Conservation (phyloP, 2,329 filamentous ascomycete genomes). For the Tolypocladium cylindrosporum region DNA sequence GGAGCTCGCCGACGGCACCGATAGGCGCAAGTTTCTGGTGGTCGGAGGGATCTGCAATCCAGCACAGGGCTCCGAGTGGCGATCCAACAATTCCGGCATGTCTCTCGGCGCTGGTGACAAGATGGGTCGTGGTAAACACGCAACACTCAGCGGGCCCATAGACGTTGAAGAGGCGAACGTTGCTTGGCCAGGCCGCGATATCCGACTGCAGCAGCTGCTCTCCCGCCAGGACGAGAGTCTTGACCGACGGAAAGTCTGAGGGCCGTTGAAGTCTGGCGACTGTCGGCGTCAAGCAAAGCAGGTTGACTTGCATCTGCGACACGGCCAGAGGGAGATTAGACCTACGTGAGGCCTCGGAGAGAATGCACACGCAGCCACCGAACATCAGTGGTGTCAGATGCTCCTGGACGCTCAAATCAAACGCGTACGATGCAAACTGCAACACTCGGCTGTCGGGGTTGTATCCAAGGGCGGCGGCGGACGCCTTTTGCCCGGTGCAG, state of each 20-base stretch:
- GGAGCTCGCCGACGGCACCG: slow-evolving; percentile 19
- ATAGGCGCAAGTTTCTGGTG: slow-evolving; percentile 12
- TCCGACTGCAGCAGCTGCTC: not conserved
- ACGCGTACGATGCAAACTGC: slow-evolving; percentile 41
- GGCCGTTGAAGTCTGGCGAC: slow-evolving; percentile 36
- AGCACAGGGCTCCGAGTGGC: slow-evolving; percentile 6
- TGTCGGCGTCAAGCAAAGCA: slow-evolving; percentile 39
- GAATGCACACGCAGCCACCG: slow-evolving; percentile 43
- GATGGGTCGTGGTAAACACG: not conserved
- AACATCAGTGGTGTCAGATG: slow-evolving; percentile 38
- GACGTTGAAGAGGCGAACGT: slow-evolving; percentile 19
- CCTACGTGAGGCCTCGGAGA: slow-evolving; percentile 42
- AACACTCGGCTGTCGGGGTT: slow-evolving; percentile 28
- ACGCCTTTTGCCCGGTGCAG: slow-evolving; percentile 7
- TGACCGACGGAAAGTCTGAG: slow-evolving; percentile 32
- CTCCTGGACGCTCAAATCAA: slow-evolving; percentile 43
- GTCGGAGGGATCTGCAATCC: slow-evolving; percentile 13
- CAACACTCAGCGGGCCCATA: slow-evolving; percentile 36
- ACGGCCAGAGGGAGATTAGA: slow-evolving; percentile 38
- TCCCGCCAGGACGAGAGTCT: slow-evolving; percentile 26
- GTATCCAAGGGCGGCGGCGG: slow-evolving; percentile 24
- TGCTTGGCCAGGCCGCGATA: not conserved
- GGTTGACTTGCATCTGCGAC: slow-evolving; percentile 32
- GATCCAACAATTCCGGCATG: slow-evolving; percentile 10
- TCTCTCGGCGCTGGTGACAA: slow-evolving; percentile 25